These are phyloP conservation scores for Monilinia aucupariae DNA, from an alignment of 2,329 filamentous ascomycete genomes.

Conservation along the genomic window DNA sequence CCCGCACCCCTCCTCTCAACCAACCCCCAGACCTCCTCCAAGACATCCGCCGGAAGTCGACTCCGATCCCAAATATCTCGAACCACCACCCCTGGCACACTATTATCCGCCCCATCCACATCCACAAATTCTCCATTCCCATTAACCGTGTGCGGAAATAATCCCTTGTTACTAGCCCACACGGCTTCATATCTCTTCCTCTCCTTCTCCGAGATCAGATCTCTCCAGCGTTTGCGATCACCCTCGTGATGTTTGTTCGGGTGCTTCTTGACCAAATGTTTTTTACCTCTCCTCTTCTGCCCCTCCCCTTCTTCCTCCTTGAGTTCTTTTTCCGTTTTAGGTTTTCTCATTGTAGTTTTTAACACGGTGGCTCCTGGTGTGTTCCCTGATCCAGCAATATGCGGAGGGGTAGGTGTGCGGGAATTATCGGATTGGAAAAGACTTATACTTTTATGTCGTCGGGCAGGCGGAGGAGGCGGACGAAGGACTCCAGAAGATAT, in stretches of 20 bases:
- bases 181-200: slow-evolving; percentile 78
- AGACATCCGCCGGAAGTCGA: slow-evolving; percentile 59
- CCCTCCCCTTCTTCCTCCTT: slow-evolving; percentile 51
- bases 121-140: slow-evolving; percentile 62
- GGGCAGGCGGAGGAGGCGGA: slow-evolving; percentile 33
- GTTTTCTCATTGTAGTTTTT: slow-evolving; percentile 28
- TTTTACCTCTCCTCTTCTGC: slow-evolving; percentile 47
- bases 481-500: slow-evolving; percentile 15
- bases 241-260: slow-evolving; percentile 70
- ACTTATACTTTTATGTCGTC: slow-evolving; percentile 36
- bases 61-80: slow-evolving; percentile 72
- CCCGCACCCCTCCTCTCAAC: slow-evolving; percentile 60
- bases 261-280: slow-evolving; percentile 59
- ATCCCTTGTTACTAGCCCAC: slow-evolving; percentile 74
- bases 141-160: slow-evolving; percentile 59
- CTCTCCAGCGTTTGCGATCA: slow-evolving; percentile 69
- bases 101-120: slow-evolving; percentile 59
- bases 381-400: background rate
- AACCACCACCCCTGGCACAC: slow-evolving; percentile 36
- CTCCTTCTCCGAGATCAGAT: slow-evolving; percentile 65
- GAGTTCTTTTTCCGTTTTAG: slow-evolving; percentile 58
- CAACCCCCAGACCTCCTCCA: slow-evolving; percentile 74
- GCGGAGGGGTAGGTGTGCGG: background rate
- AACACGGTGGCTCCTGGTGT: background rate
- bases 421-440: slow-evolving; percentile 33